These are phyloP conservation scores for Saturnispora silvae DNA, from an alignment of 805 yeast species.

Conservation along the genomic window DNA sequence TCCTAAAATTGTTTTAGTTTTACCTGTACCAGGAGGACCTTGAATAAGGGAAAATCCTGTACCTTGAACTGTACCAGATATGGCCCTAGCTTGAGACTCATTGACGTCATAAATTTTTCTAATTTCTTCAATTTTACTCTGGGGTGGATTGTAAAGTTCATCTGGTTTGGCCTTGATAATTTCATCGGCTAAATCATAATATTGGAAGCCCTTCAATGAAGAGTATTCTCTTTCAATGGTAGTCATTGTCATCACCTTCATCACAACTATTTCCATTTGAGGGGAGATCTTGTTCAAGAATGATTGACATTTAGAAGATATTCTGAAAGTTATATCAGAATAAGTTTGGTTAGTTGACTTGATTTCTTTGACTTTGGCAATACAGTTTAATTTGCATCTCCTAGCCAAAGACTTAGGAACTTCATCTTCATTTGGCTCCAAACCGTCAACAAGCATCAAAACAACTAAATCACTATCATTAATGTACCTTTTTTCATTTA, in stretches of 20 bases:
- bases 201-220: constrained; percentile 70
- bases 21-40: constrained; percentile 99
- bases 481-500: constrained; percentile 40
- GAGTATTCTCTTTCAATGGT: constrained; percentile 90
- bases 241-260: constrained; percentile 75
- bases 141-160: constrained; percentile 27
- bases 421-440: constrained; percentile 23
- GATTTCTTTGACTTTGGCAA: constrained; percentile 72
- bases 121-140: constrained; percentile 31
- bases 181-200: constrained; percentile 63
- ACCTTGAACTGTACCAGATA: constrained; percentile 54
- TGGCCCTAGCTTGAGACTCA: constrained; percentile 85
- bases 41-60: constrained; percentile 86
- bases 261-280: constrained; percentile 50
- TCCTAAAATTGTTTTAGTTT: constrained; percentile 92
- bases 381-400: constrained; percentile 39
- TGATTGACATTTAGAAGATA: constrained; percentile 37
- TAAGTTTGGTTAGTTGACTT: constrained; percentile 55
- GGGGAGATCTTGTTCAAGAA: constrained; percentile 51
- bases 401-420: constrained; percentile 12
- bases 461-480: constrained; percentile 71
- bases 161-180: constrained; percentile 62
- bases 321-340: constrained; percentile 66
- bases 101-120: constrained; percentile 52
- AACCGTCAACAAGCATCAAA: constrained; percentile 41